phyloP scores from a whole-genome alignment of 2,329 filamentous ascomycete genomes.

The Aspergillus felis region DNA sequence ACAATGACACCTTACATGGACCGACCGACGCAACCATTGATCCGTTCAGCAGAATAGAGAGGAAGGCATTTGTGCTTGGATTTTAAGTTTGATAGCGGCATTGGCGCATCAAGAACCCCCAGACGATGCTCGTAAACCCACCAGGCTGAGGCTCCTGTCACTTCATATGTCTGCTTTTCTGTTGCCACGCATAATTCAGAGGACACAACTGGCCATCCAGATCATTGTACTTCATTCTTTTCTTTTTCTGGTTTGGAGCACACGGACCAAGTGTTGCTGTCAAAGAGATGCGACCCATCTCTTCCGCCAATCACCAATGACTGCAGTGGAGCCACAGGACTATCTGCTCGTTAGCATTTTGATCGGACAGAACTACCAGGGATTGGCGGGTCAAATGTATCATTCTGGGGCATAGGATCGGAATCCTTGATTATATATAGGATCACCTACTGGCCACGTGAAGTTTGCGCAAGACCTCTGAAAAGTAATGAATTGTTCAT shows the following conservation, averaged over 20 bases:
- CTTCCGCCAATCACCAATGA: background rate
- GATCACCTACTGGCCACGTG: background rate
- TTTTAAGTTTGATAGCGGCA: background rate
- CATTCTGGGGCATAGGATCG: too few species aligned
- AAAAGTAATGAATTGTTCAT: background rate
- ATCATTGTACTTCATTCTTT: background rate
- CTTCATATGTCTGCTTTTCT: background rate
- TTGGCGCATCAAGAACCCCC: background rate
- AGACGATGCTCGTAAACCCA: background rate
- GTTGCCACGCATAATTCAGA: background rate
- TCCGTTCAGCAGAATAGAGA: background rate
- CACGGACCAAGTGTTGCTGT: slow-evolving; percentile 16
- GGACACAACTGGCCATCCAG: too few species aligned
- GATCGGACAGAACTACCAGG: background rate
- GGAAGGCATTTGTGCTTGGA: too few species aligned
- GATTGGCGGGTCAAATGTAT: too few species aligned
- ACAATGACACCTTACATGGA: background rate
- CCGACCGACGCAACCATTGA: background rate
- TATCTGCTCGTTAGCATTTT: background rate
- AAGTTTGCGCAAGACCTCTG: background rate
- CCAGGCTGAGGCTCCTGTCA: background rate
- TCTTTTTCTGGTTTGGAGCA: background rate
- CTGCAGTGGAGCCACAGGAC: background rate
- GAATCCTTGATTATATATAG: background rate
- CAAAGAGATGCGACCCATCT: background rate